phyloP scores from a whole-genome alignment of 208 protist genomes.

The Jaenimonas drosophilae region DNA sequence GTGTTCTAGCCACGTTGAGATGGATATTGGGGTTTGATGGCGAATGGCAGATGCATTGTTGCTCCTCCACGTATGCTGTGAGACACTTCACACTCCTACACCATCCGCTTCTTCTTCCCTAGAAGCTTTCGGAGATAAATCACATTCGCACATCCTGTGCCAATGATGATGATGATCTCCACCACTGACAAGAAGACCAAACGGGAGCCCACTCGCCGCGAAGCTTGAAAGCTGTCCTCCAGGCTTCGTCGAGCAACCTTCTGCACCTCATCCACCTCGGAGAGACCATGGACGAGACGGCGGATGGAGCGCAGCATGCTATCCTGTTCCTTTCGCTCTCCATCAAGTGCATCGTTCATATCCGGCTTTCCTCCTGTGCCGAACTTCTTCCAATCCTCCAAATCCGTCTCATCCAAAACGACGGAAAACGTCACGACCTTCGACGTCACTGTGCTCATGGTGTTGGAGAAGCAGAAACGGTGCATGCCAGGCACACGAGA shows the following conservation, averaged over 20 bases:
- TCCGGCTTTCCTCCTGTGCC: not conserved
- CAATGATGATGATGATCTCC: conserved; percentile 53
- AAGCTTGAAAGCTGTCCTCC: no score
- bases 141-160: conserved; percentile 67
- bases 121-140: conserved; percentile 69
- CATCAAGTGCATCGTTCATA: conserved; percentile 1
- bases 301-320: conserved; percentile 45
- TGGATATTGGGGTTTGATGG: no score
- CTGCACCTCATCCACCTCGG: conserved; percentile 75
- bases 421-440: conserved; percentile 82
- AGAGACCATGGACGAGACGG: conserved; percentile 49
- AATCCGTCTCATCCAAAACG: conserved; percentile 20
- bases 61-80: no score
- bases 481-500: conserved; percentile 36
- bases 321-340: conserved; percentile 13
- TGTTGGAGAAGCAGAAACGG: conserved; percentile 85
- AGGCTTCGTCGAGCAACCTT: no score
- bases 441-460: conserved; percentile 65
- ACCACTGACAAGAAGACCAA: conserved; percentile 70
- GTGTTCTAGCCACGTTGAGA: no score
- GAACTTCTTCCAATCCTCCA: not conserved
- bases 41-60: no score
- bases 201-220: no score
- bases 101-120: conserved; percentile 56
- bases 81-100: conserved; percentile 17